phyloP scores from a whole-genome alignment of 1,139 yeast genomes.

The Pichia sp. region DNA sequence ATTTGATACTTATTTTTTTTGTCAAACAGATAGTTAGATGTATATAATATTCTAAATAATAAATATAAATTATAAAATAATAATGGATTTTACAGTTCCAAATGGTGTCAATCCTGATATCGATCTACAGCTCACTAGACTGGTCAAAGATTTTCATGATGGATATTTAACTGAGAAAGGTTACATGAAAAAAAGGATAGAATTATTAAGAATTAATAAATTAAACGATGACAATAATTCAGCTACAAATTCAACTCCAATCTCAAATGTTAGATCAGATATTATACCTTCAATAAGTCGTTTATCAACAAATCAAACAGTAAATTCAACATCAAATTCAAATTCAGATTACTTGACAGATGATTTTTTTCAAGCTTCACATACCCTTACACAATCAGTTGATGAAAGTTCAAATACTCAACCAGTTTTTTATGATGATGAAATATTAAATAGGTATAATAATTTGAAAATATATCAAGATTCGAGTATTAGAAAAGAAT shows the following conservation, averaged over 20 bases:
- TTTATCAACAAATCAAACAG: not conserved
- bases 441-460: slow-evolving; percentile 9
- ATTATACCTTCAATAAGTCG: no score
- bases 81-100: slow-evolving; percentile 39
- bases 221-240: not conserved
- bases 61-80: no score
- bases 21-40: no score
- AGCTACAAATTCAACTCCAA: not conserved
- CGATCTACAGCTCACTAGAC: slow-evolving; percentile 35
- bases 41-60: no score
- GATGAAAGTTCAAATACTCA: slow-evolving; percentile 11
- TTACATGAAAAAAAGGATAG: slow-evolving; percentile 49
- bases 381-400: slow-evolving; percentile 5
- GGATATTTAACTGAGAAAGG: slow-evolving; percentile 69
- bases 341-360: slow-evolving; percentile 7
- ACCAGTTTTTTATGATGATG: slow-evolving; percentile 9
- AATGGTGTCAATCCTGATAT: slow-evolving; percentile 32
- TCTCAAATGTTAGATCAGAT: no score
- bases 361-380: slow-evolving; percentile 12
- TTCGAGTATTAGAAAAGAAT: slow-evolving; percentile 25
- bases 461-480: slow-evolving; percentile 7
- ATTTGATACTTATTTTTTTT: no score
- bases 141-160: slow-evolving; percentile 48
- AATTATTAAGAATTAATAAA: slow-evolving; percentile 16
- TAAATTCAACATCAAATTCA: not conserved